Evolutionary conservation across 2,329 filamentous ascomycete genomes (phyloP).

Genomic region (Ceratocystis ficicola): DNA sequence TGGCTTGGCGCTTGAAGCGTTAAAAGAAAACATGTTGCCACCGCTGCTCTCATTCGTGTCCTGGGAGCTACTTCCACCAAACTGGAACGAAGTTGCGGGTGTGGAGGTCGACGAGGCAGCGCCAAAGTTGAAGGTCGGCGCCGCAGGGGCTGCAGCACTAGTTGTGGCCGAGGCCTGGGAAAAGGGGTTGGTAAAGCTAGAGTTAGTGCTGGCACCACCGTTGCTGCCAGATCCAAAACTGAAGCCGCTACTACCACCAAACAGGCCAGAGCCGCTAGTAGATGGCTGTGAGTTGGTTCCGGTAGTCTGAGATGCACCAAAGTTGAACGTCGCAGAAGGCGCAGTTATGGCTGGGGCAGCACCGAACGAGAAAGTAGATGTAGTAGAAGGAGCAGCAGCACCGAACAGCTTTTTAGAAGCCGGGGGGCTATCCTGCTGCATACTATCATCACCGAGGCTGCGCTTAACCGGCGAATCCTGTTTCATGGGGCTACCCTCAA

Average conservation of each 20-base stretch:
- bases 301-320: conserved; percentile 28
- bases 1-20: conserved; percentile 11
- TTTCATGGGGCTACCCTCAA: conserved; percentile 36
- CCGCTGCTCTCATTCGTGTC: conserved; percentile 26
- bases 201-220: conserved; percentile 25
- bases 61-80: conserved; percentile 21
- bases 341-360: conserved; percentile 24
- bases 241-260: conserved; percentile 27
- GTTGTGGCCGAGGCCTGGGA: not conserved
- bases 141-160: conserved; percentile 23
- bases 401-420: conserved; percentile 24
- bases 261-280: conserved; percentile 26
- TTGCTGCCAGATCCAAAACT: conserved; percentile 18
- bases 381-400: conserved; percentile 2
- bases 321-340: conserved; percentile 30
- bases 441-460: conserved; percentile 15
- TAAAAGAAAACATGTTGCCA: conserved; percentile 24
- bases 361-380: conserved; percentile 30
- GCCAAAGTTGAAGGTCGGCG: conserved; percentile 32
- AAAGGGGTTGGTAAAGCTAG: conserved; percentile 34
- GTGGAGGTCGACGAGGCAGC: conserved; percentile 22
- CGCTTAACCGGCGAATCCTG: conserved; percentile 28
- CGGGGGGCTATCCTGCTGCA: conserved; percentile 22
- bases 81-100: conserved; percentile 21
- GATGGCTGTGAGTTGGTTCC: conserved; percentile 16